Evolutionary conservation across 2,329 filamentous ascomycete genomes (phyloP).

Genomic region (Ophiostoma triangulosporum): DNA sequence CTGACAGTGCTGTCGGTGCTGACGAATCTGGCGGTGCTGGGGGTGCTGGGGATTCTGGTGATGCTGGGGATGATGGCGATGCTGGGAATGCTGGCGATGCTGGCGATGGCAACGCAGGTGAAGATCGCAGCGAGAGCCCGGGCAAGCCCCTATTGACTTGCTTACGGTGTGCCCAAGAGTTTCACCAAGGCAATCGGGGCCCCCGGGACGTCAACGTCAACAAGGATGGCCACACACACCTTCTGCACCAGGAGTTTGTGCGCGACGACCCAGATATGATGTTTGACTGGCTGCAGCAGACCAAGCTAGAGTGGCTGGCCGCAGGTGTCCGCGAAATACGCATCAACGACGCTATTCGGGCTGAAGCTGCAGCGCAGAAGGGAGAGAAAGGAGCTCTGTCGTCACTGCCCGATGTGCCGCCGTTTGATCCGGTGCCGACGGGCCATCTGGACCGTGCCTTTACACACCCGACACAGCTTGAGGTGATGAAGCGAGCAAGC

Average conservation of each 20-base stretch:
- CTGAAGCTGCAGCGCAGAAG: not conserved
- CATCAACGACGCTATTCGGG: slow-evolving; percentile 7
- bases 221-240: slow-evolving; percentile 3
- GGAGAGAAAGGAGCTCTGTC: not conserved
- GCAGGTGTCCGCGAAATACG: slow-evolving; percentile 7
- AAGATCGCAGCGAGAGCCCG: not conserved
- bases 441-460: slow-evolving; percentile 8
- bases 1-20: not conserved
- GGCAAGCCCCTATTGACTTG: not conserved
- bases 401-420: slow-evolving; percentile 9
- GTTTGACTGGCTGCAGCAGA: slow-evolving; percentile 8
- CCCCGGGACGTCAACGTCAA: not conserved
- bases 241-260: slow-evolving; percentile 7
- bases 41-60: too few relatives aligned
- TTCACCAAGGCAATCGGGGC: not conserved
- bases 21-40: too few relatives aligned
- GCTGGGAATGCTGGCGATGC: too few relatives aligned
- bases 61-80: too few relatives aligned
- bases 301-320: slow-evolving; percentile 12
- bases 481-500: slow-evolving; percentile 1
- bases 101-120: not conserved
- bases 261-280: not conserved
- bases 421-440: slow-evolving; percentile 11
- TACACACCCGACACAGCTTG: slow-evolving; percentile 7
- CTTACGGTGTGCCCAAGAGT: not conserved